Evolutionary conservation across 2,329 filamentous ascomycete genomes (phyloP), one percentile per base, ranked within the genome.

Genomic region (Pseudopithomyces chartarum): DNA sequence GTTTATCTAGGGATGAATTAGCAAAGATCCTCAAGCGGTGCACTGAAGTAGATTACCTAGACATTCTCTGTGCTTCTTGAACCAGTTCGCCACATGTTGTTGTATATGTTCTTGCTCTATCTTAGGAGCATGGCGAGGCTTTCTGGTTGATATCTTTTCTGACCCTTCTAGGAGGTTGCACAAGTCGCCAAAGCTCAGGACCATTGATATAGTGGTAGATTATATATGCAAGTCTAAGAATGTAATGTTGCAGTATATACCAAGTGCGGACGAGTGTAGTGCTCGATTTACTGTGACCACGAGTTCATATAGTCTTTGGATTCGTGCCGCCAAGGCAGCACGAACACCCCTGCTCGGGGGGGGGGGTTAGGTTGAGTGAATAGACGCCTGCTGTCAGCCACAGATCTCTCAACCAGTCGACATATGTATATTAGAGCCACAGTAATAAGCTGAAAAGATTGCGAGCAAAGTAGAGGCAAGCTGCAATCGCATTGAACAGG

Each of bases 161-260:
- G 92, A 80, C 22, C 82, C 77, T 58, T 92, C 86, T 42, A 97
- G 81, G 3, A 97, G 80, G 59, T 90, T 85, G 78, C 90, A 94
- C 44, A 96, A 78, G 58, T 84, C 80, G n/a, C 81, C 78, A 73
- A 95, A 96, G 1, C 80, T 80, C 61, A 92, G 81, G 19, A 86
- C 81, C 87, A 90, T 90, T 6, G 26, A 22, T 22, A 15, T 46
- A 32, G 29, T 15, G 32, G 51, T 46, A 11, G 11, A 20, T 17
- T 50, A 48, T 47, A 15, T 13, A 47, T 52, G n/a, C 19, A n/a
- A 15, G 38, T 10, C 11, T 42, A 22, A 22, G 22, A 17, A 33
- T 51, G n/a, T 19, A 20, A 38, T 10, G 17, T 6, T 2, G 6
- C 19, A 22, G 33, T 29, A 29, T 29, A 19, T 38, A n/a, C 17